A percentile compares a stretch with the other conserved stretches of the same genome.
These are phyloP conservation scores for Talaromyces sp. DNA, from an alignment of 2,329 filamentous ascomycete species.

Conservation along the genomic window DNA sequence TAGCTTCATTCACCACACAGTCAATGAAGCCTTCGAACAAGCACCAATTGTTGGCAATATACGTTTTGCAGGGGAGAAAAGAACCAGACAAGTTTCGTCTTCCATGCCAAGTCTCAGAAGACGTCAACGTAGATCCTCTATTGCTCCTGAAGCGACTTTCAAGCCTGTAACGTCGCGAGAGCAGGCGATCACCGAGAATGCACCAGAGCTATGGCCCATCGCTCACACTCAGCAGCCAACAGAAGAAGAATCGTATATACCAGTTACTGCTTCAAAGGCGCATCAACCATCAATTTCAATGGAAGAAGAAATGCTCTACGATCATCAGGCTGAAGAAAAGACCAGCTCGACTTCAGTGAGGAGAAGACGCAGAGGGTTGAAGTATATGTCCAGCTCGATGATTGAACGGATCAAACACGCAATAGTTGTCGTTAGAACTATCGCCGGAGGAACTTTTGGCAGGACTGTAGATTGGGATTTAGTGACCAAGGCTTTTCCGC, in stretches of 20 bases:
- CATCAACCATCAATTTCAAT: not conserved
- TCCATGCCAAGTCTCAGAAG: not conserved
- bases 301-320: not conserved
- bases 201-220: not conserved
- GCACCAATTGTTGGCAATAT: slow-evolving; percentile 33
- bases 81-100: not conserved
- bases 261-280: not conserved
- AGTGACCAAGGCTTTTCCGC: slow-evolving; percentile 42
- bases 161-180: not conserved
- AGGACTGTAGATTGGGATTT: slow-evolving; percentile 46
- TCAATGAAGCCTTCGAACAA: slow-evolving; percentile 31
- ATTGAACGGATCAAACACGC: slow-evolving; percentile 40
- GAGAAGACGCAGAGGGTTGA: slow-evolving; percentile 25
- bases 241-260: not conserved
- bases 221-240: not conserved
- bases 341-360: not conserved
- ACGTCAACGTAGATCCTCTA: slow-evolving; percentile 17
- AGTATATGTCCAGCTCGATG: slow-evolving; percentile 27
- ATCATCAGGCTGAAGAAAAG: not conserved
- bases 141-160: not conserved
- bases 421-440: slow-evolving; percentile 43
- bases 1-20: slow-evolving; percentile 39
- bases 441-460: slow-evolving; percentile 45
- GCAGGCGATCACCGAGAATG: not conserved
- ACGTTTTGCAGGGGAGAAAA: slow-evolving; percentile 31